phyloP scores from a whole-genome alignment of 306 rosid genomes.

The Medicago truncatula region MtrunA17r5.0-ANR NC_053045.1:37967501-37968000 shows the following conservation, averaged over 20 bases:
- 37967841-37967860: too few relatives aligned
- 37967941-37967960: too few relatives aligned
- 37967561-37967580: conserved; percentile 39
- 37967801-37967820: too few relatives aligned
- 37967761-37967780: not conserved
- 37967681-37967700: conserved; percentile 63
- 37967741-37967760: not conserved
- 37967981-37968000: too few relatives aligned
- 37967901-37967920: too few relatives aligned
- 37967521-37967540: conserved; percentile 36
- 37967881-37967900: too few relatives aligned
- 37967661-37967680: conserved; percentile 72
- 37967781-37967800: too few relatives aligned
- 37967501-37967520: not conserved
- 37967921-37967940: too few relatives aligned
- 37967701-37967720: conserved; percentile 61
- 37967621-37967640: conserved; percentile 34
- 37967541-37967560: conserved; percentile 40
- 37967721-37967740: not conserved
- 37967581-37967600: conserved; percentile 54
- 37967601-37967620: conserved; percentile 23
- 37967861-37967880: too few relatives aligned
- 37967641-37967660: conserved; percentile 50
- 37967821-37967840: too few relatives aligned
- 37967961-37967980: too few relatives aligned